phyloP scores from a whole-genome alignment of 179 eudicot genomes.

The Silene coronaria region DNA sequence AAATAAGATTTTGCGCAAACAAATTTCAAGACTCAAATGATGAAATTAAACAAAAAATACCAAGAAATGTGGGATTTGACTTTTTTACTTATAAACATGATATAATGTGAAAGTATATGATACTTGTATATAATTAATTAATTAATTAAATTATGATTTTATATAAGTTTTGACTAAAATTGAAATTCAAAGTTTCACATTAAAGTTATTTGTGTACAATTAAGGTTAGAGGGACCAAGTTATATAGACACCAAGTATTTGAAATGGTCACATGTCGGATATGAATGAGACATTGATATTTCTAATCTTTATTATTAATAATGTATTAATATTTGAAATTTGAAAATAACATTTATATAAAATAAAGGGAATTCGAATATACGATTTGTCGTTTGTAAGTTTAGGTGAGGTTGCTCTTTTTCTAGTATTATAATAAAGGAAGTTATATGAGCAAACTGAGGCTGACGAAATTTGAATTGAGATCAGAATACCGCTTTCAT shows the following conservation, averaged over 20 bases:
- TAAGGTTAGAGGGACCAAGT: background rate
- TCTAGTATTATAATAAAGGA: too few relatives aligned
- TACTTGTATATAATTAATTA: background rate
- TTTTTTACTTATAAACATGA: too few relatives aligned
- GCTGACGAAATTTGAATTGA: too few relatives aligned
- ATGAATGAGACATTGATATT: conserved; percentile 5
- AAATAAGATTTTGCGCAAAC: too few relatives aligned
- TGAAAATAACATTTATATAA: too few relatives aligned
- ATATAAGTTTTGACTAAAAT: background rate
- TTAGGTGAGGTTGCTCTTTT: too few relatives aligned
- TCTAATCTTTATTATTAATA: background rate
- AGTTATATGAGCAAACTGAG: too few relatives aligned
- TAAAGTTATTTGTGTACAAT: background rate
- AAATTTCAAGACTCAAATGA: background rate
- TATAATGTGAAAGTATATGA: background rate
- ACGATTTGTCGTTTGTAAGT: background rate
- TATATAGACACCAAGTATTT: background rate
- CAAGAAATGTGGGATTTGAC: conserved; percentile 10
- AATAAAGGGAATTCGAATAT: too few relatives aligned
- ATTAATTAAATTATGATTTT: background rate
- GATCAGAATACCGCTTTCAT: too few relatives aligned
- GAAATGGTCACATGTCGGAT: background rate
- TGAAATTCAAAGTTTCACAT: background rate
- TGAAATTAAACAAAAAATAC: background rate
- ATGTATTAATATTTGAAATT: background rate